These are phyloP conservation scores for Syzygium oleosum DNA, from an alignment of 345 rosid genomes.

Conservation along the genomic window DNA sequence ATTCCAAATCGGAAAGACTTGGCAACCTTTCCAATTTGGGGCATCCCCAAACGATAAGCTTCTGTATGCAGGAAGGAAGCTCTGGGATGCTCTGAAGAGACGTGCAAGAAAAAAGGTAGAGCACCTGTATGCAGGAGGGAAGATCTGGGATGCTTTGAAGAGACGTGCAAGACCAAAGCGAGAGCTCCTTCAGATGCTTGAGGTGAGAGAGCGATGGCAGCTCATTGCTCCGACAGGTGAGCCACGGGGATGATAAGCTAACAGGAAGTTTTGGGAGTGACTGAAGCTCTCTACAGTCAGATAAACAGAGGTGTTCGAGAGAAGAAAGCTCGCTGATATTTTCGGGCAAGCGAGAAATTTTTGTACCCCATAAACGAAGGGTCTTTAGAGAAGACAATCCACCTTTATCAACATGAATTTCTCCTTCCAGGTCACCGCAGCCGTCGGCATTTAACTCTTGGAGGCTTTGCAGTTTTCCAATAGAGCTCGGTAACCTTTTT, in stretches of 20 bases:
- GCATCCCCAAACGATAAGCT: accelerated
- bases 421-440: accelerated
- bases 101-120: accelerated
- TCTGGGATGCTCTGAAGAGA: not conserved
- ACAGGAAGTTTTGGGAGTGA: not conserved
- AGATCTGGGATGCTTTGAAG: no score
- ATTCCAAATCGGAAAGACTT: not conserved
- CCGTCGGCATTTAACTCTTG: accelerated
- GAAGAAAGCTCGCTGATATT: not conserved
- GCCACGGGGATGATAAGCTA: accelerated
- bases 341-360: not conserved
- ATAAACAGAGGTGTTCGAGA: accelerated
- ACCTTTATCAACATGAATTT: not conserved
- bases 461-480: not conserved
- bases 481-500: not conserved
- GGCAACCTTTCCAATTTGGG: not conserved
- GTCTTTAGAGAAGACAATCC: not conserved
- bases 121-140: no score
- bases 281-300: accelerated
- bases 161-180: no score
- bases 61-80: not conserved
- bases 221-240: not conserved
- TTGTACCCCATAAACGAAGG: accelerated
- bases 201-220: not conserved
- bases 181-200: accelerated